A percentile compares a stretch with the other conserved stretches of the same genome.
phyloP scores from a whole-genome alignment of 192 early-diverging fungal species.

The Chytriomyces hyalinus region DNA sequence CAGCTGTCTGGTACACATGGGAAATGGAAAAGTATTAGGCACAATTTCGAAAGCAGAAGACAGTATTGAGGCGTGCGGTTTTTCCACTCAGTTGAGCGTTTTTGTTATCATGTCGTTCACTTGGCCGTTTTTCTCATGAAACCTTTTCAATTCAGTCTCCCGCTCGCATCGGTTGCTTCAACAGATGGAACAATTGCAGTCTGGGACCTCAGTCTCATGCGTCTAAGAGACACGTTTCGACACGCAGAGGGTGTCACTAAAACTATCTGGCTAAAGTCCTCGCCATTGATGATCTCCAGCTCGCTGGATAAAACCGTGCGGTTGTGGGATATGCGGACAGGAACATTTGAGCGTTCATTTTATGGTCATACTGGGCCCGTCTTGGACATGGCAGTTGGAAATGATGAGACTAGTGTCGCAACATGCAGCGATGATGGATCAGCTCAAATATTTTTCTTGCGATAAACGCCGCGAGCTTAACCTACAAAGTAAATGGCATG shows the following conservation, averaged over 20 bases:
- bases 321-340: constrained; percentile 92
- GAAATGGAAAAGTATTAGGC: constrained; percentile 57
- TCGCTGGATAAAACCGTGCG: constrained; percentile 83
- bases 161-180: constrained; percentile 82
- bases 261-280: constrained; percentile 71
- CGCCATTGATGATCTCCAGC: constrained; percentile 73
- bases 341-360: constrained; percentile 73
- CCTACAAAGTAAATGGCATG: too few relatives aligned
- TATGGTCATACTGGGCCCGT: constrained; percentile 88
- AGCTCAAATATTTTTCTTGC: constrained; percentile 34
- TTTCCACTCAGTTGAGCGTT: constrained; percentile 59
- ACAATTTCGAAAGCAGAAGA: constrained; percentile 82
- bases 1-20: constrained; percentile 73
- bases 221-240: constrained; percentile 76
- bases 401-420: constrained; percentile 73
- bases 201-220: constrained; percentile 88
- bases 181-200: constrained; percentile 88
- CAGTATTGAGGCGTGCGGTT: constrained; percentile 85
- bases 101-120: neutral
- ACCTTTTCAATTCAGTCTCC: constrained; percentile 46
- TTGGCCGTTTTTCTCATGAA: neutral
- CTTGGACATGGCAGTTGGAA: constrained; percentile 78
- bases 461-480: neutral
- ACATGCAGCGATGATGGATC: constrained; percentile 85
- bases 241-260: constrained; percentile 88